Evolutionary conservation across 805 yeast species (phyloP).

Genomic region (Ogataea zsoltii): DNA sequence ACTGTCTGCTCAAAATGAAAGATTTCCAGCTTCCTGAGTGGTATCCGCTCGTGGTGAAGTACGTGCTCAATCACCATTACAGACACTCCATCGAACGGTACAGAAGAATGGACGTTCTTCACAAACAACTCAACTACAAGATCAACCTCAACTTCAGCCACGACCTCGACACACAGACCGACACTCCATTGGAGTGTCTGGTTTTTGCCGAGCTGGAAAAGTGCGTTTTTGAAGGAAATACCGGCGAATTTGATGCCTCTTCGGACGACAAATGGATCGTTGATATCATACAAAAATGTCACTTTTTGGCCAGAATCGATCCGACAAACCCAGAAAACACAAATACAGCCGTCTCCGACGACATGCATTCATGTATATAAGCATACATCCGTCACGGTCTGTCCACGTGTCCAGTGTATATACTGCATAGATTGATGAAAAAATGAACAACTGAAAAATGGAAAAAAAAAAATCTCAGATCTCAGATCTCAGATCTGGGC

Average conservation of each 20-base stretch:
- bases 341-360: background rate
- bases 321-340: too few relatives aligned
- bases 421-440: too few relatives aligned
- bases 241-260: background rate
- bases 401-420: too few relatives aligned
- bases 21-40: conserved; percentile 16
- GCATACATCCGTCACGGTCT: background rate
- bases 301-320: background rate
- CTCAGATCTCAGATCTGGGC: background rate
- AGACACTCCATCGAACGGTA: conserved; percentile 17
- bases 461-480: background rate
- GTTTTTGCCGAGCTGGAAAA: conserved; percentile 4
- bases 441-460: too few relatives aligned
- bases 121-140: conserved; percentile 19
- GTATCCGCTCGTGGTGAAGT: conserved; percentile 22
- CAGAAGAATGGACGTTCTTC: conserved; percentile 21
- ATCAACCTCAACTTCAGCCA: conserved; percentile 10
- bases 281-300: conserved; percentile 3
- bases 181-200: conserved; percentile 2
- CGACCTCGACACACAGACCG: background rate
- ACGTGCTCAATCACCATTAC: conserved; percentile 18
- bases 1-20: conserved; percentile 13
- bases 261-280: conserved; percentile 8
- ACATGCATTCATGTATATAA: background rate
- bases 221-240: background rate